Base-by-base conservation (phyloP, 148 eudicot species). In the Rhododendron ferrugineum region DNA sequence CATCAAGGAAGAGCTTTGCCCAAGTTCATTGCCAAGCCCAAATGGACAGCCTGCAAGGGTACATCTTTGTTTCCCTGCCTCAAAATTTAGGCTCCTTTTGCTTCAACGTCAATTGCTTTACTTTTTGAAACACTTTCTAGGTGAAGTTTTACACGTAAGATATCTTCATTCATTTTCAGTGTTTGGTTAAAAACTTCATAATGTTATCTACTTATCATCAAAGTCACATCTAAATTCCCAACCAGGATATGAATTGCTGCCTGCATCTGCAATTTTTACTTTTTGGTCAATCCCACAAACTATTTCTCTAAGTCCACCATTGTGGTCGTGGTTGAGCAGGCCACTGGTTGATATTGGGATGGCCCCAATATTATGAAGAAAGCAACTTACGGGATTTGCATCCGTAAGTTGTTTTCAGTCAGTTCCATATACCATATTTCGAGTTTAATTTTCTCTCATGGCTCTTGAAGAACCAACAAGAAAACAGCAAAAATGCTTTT, bases 21-120 rank as follows among this genome's bases (percentile, higher is more conserved):
- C 95, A 8, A 91, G 91, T 84, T 88, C 96, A 23, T 58, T 94
- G 82, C 93, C 93, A 1, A 94, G 93, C 90, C 98, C 96, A 46
- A 93, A 92, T 86, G 94, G 94, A 70, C 98, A 94, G 37, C 95
- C 98, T 84, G 93, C 95, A 32, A 94, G 94, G 91, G 98, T 96
- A 90, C 80, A n/a, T 40, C 23, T 68, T 52, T 23, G 13, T 46
- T 82, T 46, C 16, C 60, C 46, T 5, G 49, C 76, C 23, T 8
- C 16, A 30, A 49, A 80, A 11, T 28, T 26, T 66, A 66, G 32
- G 14, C 74, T 68, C 49, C n/a, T 15, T 49, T 79, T 79, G 82
- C 28, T 70, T 5, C 75, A 30, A 70, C 2, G 20, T 70, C 36
- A 70, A 70, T 32, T 66, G 73, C 26, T 66, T 66, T 66, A 11